phyloP scores from a whole-genome alignment of 805 yeast species.

The Ogataea neopini region DNA sequence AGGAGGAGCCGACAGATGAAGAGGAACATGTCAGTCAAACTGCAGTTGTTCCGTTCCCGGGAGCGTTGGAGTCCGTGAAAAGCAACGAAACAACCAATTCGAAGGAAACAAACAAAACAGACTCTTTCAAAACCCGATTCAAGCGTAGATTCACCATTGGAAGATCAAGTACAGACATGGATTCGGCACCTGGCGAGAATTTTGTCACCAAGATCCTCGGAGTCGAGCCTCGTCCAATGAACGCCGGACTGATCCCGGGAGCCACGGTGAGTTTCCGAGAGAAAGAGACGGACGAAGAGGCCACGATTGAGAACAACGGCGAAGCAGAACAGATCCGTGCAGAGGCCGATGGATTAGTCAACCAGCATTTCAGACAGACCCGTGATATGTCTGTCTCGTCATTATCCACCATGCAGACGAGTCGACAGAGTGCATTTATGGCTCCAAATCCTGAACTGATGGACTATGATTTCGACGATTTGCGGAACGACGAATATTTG shows the following conservation, averaged over 20 bases:
- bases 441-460: conserved; percentile 39
- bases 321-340: conserved; percentile 43
- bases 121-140: conserved; percentile 17
- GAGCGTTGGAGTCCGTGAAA: background rate
- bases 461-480: conserved; percentile 33
- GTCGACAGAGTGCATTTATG: conserved; percentile 14
- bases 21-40: conserved; percentile 1
- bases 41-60: conserved; percentile 1
- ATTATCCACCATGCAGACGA: conserved; percentile 16
- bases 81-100: conserved; percentile 3
- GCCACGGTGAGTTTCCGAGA: conserved; percentile 20
- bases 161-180: conserved; percentile 2
- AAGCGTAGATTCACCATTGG: conserved; percentile 21
- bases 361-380: conserved; percentile 44
- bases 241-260: conserved; percentile 22
- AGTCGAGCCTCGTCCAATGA: conserved; percentile 11
- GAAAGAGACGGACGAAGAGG: conserved; percentile 42
- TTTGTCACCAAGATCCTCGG: conserved; percentile 15
- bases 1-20: conserved; percentile 31
- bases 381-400: conserved; percentile 17
- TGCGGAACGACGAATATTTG: conserved; percentile 35
- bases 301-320: conserved; percentile 32
- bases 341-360: conserved; percentile 57
- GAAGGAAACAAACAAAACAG: conserved; percentile 4
- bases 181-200: conserved; percentile 9